phyloP scores from a whole-genome alignment of 2,329 filamentous ascomycete genomes.

The Cladosporium halotolerans region DNA sequence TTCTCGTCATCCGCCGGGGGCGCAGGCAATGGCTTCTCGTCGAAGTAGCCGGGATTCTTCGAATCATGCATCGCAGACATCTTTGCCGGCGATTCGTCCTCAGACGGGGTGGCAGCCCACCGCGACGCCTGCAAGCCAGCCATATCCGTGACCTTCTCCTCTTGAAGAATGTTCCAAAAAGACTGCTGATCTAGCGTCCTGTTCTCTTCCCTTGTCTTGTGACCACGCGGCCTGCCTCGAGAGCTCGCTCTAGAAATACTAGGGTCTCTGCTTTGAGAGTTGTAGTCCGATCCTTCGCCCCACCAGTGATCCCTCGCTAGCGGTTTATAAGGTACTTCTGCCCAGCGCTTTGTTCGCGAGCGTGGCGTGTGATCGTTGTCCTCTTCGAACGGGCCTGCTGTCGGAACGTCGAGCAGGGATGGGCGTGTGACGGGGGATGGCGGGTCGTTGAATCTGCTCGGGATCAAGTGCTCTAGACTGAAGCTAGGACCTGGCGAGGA shows the following conservation, averaged over 20 bases:
- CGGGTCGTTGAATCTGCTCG: constrained; percentile 24
- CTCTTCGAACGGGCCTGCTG: constrained; percentile 13
- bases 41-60: constrained; percentile 1
- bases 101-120: constrained; percentile 25
- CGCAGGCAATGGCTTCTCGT: constrained; percentile 5
- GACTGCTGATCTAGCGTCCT: constrained; percentile 45
- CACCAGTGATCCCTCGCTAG: constrained; percentile 82
- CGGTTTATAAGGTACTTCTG: constrained; percentile 22
- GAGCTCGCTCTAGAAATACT: constrained; percentile 14
- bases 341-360: constrained; percentile 28
- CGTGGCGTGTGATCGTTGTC: constrained; percentile 25
- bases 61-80: neutral
- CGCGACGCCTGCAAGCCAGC: constrained; percentile 27
- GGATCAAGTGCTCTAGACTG: constrained; percentile 31
- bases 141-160: constrained; percentile 34
- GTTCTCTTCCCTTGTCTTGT: constrained; percentile 39
- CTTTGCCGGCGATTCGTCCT: constrained; percentile 9
- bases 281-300: constrained; percentile 68
- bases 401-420: constrained; percentile 10
- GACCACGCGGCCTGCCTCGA: constrained; percentile 17
- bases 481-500: constrained; percentile 28
- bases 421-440: constrained; percentile 13
- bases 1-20: constrained; percentile 5
- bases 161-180: constrained; percentile 40
- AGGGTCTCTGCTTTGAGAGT: constrained; percentile 27